Base-by-base conservation (phyloP, 2,329 filamentous ascomycete species). In the Arthroderma uncinatum region DNA sequence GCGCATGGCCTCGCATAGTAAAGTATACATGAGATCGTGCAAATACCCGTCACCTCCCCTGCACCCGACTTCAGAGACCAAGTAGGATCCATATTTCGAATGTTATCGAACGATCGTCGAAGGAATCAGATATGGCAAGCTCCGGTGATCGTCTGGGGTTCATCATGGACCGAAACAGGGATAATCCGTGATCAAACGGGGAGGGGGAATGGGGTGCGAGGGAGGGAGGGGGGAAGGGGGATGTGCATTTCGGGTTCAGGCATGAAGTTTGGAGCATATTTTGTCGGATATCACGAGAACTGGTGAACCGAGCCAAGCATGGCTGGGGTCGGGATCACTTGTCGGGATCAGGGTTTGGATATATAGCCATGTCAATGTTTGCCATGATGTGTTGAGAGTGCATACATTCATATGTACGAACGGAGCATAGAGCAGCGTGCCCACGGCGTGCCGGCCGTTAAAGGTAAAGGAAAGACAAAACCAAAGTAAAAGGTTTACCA, bases 271-370 rank as follows among this genome's bases (percentile, higher is more conserved):
- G 23, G 25, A 12, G 23, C 28, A 28, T 16, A 21, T 47, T 8
- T 21, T 48, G 44, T 48, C 44, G 44, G 44, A 48, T 48, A 48
- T 48, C 25, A 48, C 44, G 44, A 48, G 44, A 48, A 48, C 44
- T 28, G 44, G 44, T 48, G 44, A 48, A 30, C 44, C 44, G 44
- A 48, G 44, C 44, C 44, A 48, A 48, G 44, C 44, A 48, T n/a
- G 44, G 21, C 33, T 12, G 12, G 33, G 33, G 33, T 12, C 12
- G 33, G 33, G 33, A 34, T 34, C 33, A 25, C 16, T 30, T 28
- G 44, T 28, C 12, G 21, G 44, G 44, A 21, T 48, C 44, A 48
- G 44, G 44, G 44, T 28, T 28, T 2, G 25, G 23, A 28, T 28
- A 48, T 48, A 48, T 48, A 21, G 21, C 21, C 10, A 48, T 48